phyloP scores from a whole-genome alignment of 2,329 filamentous ascomycete genomes.

The Canariomyces notabilis region DNA sequence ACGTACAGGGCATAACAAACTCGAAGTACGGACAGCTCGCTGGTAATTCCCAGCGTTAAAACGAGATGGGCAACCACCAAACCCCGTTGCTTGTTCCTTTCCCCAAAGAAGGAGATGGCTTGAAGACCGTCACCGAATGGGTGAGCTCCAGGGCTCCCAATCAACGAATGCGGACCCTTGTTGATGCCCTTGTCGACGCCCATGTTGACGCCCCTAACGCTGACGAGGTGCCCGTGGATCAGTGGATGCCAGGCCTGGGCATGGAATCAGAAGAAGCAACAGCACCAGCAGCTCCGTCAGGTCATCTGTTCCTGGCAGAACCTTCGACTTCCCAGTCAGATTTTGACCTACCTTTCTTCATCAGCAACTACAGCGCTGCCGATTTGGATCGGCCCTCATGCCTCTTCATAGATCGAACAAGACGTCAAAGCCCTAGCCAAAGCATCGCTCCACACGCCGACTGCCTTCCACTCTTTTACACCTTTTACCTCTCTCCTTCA shows the following conservation, averaged over 20 bases:
- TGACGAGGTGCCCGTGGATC: slow-evolving; percentile 12
- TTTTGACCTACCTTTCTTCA: slow-evolving; percentile 20
- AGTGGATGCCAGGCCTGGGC: slow-evolving; percentile 15
- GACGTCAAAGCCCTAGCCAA: background rate
- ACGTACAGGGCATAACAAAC: no score
- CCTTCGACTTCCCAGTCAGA: slow-evolving; percentile 19
- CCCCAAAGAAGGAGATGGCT: slow-evolving; percentile 16
- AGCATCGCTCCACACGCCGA: slow-evolving; percentile 4
- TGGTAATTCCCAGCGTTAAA: slow-evolving; percentile 17
- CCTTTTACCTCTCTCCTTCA: slow-evolving; percentile 24
- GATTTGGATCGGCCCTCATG: background rate
- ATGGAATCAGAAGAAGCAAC: slow-evolving; percentile 15
- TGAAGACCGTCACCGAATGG: slow-evolving; percentile 19
- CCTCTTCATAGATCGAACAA: background rate
- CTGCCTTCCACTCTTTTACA: slow-evolving; percentile 11
- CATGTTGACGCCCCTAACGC: slow-evolving; percentile 16
- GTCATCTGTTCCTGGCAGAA: slow-evolving; percentile 10
- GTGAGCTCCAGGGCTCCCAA: slow-evolving; percentile 11
- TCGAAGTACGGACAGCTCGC: background rate
- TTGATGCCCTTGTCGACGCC: no score
- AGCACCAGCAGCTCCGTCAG: slow-evolving; percentile 12
- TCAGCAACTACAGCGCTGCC: slow-evolving; percentile 11
- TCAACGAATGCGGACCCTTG: slow-evolving; percentile 12
- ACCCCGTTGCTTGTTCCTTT: slow-evolving; percentile 6
- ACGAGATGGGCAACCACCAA: slow-evolving; percentile 25